Percentiles rank a stretch among this genome's conserved stretches.
These are phyloP conservation scores for Voacanga thouarsii DNA, from an alignment of 257 asterid species.

Conservation along the genomic window DNA sequence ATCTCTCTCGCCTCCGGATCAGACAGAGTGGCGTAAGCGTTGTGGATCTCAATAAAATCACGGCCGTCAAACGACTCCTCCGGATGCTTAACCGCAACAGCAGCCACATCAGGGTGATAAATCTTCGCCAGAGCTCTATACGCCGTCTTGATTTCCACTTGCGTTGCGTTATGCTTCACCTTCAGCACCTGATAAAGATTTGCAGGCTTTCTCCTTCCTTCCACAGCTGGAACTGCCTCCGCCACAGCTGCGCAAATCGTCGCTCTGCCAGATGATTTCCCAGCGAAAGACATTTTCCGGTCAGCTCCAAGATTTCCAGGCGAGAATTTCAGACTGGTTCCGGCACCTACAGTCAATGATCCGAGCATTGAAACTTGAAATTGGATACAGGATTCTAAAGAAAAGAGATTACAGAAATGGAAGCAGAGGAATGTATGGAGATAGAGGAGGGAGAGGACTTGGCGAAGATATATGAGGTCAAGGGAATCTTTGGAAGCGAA, in stretches of 20 bases:
- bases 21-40: constrained; percentile 72
- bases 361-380: constrained; percentile 18
- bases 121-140: constrained; percentile 80
- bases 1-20: constrained; percentile 72
- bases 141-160: constrained; percentile 73
- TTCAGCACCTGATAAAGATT: constrained; percentile 69
- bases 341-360: constrained; percentile 9
- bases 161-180: constrained; percentile 63
- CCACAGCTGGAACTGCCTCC: constrained; percentile 34
- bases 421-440: not conserved
- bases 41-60: constrained; percentile 69
- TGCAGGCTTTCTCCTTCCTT: constrained; percentile 19
- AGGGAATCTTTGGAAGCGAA: constrained; percentile 10
- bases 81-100: constrained; percentile 16
- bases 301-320: constrained; percentile 2
- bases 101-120: constrained; percentile 75
- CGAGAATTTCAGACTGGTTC: not conserved
- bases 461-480: not conserved
- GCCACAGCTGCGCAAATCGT: constrained; percentile 41
- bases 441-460: not conserved
- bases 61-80: constrained; percentile 46
- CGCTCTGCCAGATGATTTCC: not conserved
- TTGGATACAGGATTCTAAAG: not conserved
- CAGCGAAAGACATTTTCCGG: not conserved
- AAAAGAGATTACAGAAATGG: constrained; percentile 13